Conservation (phyloP, 2,329 filamentous ascomycete genomes). For the Neopestalotiopsis sp. region DNA sequence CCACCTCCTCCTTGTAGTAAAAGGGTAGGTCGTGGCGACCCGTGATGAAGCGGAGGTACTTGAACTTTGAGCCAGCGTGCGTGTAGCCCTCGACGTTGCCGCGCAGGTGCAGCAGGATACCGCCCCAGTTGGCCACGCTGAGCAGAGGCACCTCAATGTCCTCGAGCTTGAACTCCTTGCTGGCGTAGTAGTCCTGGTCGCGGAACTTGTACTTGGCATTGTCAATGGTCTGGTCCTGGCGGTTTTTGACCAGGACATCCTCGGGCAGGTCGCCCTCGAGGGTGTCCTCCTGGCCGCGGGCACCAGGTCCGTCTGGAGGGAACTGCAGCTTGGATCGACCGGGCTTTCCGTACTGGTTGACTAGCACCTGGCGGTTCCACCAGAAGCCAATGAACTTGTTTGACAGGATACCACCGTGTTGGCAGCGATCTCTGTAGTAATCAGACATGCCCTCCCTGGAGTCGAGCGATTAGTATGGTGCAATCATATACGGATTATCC, state of each 20-base stretch:
- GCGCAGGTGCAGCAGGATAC: constrained; percentile 70
- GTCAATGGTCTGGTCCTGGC: constrained; percentile 52
- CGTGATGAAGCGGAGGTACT: constrained; percentile 73
- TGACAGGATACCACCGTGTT: constrained; percentile 67
- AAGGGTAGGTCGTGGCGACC: constrained; percentile 76
- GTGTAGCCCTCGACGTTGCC: constrained; percentile 72
- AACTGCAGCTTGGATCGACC: constrained; percentile 37
- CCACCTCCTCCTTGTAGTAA: constrained; percentile 73
- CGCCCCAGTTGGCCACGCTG: constrained; percentile 74
- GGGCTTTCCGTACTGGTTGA: constrained; percentile 69
- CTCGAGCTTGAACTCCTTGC: constrained; percentile 67
- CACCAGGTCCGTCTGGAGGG: constrained; percentile 35
- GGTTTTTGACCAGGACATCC: constrained; percentile 55
- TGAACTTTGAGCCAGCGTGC: constrained; percentile 68
- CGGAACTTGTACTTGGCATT: constrained; percentile 60
- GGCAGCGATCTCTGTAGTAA: constrained; percentile 61
- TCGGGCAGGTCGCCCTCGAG: constrained; percentile 63
- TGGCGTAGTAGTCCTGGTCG: constrained; percentile 68
- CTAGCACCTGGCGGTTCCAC: constrained; percentile 71
- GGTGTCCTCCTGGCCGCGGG: constrained; percentile 48
- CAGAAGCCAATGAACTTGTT: constrained; percentile 66
- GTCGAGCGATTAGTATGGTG: neutral
- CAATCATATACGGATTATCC: neutral
- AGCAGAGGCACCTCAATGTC: constrained; percentile 73
- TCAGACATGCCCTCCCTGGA: constrained; percentile 57